Base-by-base conservation (phyloP, 2,329 filamentous ascomycete genomes). In the Colletotrichum sp. region DNA sequence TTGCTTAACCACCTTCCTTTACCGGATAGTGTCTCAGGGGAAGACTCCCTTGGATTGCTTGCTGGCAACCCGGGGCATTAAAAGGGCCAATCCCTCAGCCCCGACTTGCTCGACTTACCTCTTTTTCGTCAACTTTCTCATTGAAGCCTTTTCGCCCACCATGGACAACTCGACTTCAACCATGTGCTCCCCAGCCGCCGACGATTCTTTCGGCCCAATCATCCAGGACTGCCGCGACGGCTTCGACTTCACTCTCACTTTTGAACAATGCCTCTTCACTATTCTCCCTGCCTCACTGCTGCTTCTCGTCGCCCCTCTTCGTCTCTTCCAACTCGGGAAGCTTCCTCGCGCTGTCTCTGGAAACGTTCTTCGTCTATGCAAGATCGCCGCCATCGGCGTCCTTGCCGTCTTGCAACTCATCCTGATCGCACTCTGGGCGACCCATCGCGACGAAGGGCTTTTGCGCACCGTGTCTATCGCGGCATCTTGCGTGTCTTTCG, bases 381-480 rank as follows among this genome's bases (percentile, higher is more conserved):
- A 77, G 61, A 71, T 82, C 82, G 70, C 74, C 34, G 78, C 79
- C 48, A 77, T 83, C 12, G 71, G 77, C 16, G 30, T 79, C 21
- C 80, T 85, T 63, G 80, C 83, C 18, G 43, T 78, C 24, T 76
- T 84, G 28, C 84, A 86, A 65, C 79, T 86, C 13, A 77, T 79
- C 9, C 81, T 84, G 7, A 71, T 84, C 30, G 80, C 81, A 34
- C 78, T 85, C 6, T 86, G 84, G 84, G 79, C 80, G 4, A 77
- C 67, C 7, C 71, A 43, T 7, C 34, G 14, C 4, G 69, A 18
- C 77, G 74, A 48, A 69, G 63, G 77, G 57, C 79, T 74, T n/a
- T 71, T 83, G 59, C 78, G 79, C 69, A 77, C 78, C 65, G 78
- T 82, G 14, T 83, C 82, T 36, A 64, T 84, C 12, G 81, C 82